Conservation (phyloP, 2,329 filamentous ascomycete species). For the Juglanconis juglandina region DNA sequence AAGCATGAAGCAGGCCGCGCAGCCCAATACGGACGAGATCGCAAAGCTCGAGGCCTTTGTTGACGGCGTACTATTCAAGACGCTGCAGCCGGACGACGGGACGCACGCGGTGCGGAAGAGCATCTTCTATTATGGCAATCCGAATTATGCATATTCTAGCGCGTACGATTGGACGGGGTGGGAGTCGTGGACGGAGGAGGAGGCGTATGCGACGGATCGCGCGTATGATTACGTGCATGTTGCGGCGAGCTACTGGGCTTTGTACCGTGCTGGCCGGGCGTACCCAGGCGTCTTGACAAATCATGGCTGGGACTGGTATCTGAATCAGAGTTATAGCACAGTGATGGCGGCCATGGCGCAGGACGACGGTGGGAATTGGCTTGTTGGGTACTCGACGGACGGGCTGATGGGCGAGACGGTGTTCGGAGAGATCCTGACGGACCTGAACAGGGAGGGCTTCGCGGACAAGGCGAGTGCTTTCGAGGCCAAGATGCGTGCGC, state of each 20-base stretch:
- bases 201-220: slow-evolving; percentile 44
- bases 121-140: slow-evolving; percentile 51
- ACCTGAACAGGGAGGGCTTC: slow-evolving; percentile 46
- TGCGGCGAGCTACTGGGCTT: slow-evolving; percentile 51
- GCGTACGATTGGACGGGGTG: slow-evolving; percentile 46
- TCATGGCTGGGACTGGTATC: slow-evolving; percentile 51
- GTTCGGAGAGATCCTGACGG: slow-evolving; percentile 49
- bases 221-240: slow-evolving; percentile 61
- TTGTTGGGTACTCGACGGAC: slow-evolving; percentile 39
- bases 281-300: slow-evolving; percentile 41
- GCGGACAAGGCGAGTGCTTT: slow-evolving; percentile 36
- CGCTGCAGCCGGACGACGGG: slow-evolving; percentile 39
- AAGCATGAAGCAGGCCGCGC: slow-evolving; percentile 50
- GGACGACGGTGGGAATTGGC: slow-evolving; percentile 23
- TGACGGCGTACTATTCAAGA: slow-evolving; percentile 46
- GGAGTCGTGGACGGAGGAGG: slow-evolving; percentile 48
- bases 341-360: slow-evolving; percentile 36
- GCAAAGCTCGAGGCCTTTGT: slow-evolving; percentile 52
- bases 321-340: slow-evolving; percentile 51
- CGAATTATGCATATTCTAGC: slow-evolving; percentile 41
- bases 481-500: slow-evolving; percentile 43
- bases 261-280: slow-evolving; percentile 52
- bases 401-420: slow-evolving; percentile 61
- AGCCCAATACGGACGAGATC: slow-evolving; percentile 47
- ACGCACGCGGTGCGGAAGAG: slow-evolving; percentile 49